phyloP scores from a whole-genome alignment of 352 stramenopile genomes.

The Globisporangium megalacanthum region DNA sequence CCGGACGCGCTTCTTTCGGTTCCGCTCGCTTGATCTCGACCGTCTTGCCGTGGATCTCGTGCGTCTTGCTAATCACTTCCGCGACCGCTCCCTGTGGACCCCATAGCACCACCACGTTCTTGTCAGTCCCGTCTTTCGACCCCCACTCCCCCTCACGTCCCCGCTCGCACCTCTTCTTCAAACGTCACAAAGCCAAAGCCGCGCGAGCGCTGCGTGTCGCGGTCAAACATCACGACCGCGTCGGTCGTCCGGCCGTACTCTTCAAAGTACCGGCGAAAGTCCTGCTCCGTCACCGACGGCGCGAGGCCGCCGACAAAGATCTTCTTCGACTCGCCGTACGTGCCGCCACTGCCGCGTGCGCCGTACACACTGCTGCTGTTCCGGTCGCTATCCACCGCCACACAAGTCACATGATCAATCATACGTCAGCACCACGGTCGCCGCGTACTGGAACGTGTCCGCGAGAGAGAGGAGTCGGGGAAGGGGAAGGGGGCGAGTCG shows the following conservation, averaged over 20 bases:
- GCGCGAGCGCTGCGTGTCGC: conserved; percentile 85
- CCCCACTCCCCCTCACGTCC: no score
- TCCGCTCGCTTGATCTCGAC: conserved; percentile 89
- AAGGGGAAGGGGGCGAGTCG: no score
- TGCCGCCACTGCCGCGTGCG: conserved; percentile 16
- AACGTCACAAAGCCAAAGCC: conserved; percentile 94
- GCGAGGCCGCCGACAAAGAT: conserved; percentile 91
- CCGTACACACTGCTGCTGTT: conserved; percentile 13
- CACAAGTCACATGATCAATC: background rate
- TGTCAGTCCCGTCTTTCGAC: no score
- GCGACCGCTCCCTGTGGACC: conserved; percentile 71
- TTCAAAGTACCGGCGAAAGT: conserved; percentile 91
- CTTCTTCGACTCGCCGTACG: conserved; percentile 83
- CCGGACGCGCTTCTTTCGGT: conserved; percentile 60
- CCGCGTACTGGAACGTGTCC: background rate
- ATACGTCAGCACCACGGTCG: no score
- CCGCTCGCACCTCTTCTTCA: conserved; percentile 79
- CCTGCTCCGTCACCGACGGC: conserved; percentile 80
- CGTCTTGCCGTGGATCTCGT: conserved; percentile 89
- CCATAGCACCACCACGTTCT: background rate
- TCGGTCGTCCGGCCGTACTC: conserved; percentile 88
- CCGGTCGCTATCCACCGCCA: conserved; percentile 15
- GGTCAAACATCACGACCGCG: conserved; percentile 92
- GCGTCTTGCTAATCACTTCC: conserved; percentile 83
- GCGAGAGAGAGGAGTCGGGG: conserved; percentile 1